Evolutionary conservation across 2,329 filamentous ascomycete species (phyloP), one percentile per base, ranked within the genome.

Genomic region (Aspergillus pseudoterreus): DNA sequence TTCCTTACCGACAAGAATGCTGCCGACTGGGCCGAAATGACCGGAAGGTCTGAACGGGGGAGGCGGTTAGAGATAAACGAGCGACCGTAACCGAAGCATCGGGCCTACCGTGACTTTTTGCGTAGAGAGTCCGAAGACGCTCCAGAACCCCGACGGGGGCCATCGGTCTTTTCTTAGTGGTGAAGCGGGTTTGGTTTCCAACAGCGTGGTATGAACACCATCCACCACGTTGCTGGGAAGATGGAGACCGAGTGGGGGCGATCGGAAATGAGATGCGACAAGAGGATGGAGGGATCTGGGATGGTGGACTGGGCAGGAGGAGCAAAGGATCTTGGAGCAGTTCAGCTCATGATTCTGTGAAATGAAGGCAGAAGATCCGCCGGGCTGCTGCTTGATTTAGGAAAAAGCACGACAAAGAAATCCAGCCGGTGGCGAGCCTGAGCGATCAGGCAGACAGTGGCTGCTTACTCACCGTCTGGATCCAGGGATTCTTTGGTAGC

Each of bases 1-100:
- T 43, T 47, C 46, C 59, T 52, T 69, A 75, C 72, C 55, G 72
- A 75, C 39, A 73, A 61, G 33, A 70, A 47, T 49, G 67, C 64
- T 47, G 72, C 69, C 21, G 67, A 65, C 22, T 64, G 56, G 48
- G 63, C 58, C 50, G 70, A 71, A 50, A 74, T 64, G 50, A 66
- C 63, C 22, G 71, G 70, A 47, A 71, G 62, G 56, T 69, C 70
- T 73, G 47, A 45, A 44, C 12, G 35, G 35, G 6, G 19, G 38
- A 42, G 39, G 49, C 32, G 19, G 44, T 61, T 44, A 61, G 52
- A 51, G 19, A 35, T 10, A n/a, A 21, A 42, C 22, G 33, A 33
- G 17, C n/a, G 43, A 27, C 24, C 15, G 30, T 32, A 36, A 39
- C 32, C 10, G 36, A 45, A 22, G 17, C 35, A 19, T n/a, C 8